Evolutionary conservation across 306 rosid species (phyloP), one percentile per base, ranked within the genome.

Genomic region (Fagus crenata): DNA sequence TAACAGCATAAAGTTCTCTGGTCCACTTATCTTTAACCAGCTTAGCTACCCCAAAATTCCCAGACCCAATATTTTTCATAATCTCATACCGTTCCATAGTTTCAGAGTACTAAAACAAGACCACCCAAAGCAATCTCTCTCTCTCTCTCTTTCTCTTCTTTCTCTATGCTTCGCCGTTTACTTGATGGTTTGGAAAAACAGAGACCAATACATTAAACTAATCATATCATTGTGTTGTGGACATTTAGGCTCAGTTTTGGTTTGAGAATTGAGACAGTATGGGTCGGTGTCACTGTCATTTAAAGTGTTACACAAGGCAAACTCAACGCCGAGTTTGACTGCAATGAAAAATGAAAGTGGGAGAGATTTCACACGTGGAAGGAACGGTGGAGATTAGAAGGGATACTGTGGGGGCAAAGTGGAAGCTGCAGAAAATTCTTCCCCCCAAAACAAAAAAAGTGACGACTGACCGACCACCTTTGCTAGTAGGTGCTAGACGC

Each of bases 31-130:
- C 96, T 56, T 78, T 87, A 73, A 81, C 93, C 17, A 87, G 71
- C 84, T 85, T 92, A 11, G 97, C 97, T 12, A 90, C 97, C 78
- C 88, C 91, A 53, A 92, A 92, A 86, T 90, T 92, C 33, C 97
- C 97, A 61, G 90, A 78, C 77, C 97, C 97, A 77, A 92, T 89
- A 78, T 85, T 92, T 70, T 90, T 86, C 75, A 90, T 59, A 84
- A 90, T 84, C 86, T 92, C 97, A 59, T 90, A 92, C 36, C 93
- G 87, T 77, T 92, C 97, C 97, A 92, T 90, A 41, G 67, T 61
- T 9, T 63, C 35, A 55, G 13, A 69, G n/a, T 12, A 64, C 81
- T 49, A 33, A 49, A 46, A 5, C 49, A 67, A 39, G 46, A 39
- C 69, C 75, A 71, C 60, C 69, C 77, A 53, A 28, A 22, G 56